Percentiles rank a stretch among this genome's conserved stretches.
Evolutionary conservation across 2,329 filamentous ascomycete genomes (phyloP).

Genomic region (Zymoseptoria brevis): DNA sequence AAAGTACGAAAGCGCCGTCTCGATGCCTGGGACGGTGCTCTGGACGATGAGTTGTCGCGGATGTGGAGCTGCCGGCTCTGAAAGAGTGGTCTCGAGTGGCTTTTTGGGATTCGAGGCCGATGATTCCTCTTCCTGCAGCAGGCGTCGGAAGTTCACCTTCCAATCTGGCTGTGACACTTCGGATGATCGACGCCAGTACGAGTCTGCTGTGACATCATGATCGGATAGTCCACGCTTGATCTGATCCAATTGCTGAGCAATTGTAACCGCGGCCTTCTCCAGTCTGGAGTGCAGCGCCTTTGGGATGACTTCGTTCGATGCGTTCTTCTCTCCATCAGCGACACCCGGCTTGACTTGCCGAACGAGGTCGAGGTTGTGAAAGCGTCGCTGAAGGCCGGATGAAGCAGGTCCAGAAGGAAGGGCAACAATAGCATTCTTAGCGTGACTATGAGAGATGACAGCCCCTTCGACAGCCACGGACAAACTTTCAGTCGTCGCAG

Average conservation of each 20-base stretch:
- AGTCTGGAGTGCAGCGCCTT: neutral
- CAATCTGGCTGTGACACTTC: neutral
- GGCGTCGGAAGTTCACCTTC: neutral
- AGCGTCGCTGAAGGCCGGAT: conserved; percentile 2
- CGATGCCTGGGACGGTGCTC: neutral
- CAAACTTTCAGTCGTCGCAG: conserved; percentile 4
- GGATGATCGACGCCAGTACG: conserved; percentile 2
- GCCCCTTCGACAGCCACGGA: neutral
- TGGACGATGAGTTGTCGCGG: neutral
- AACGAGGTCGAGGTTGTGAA: neutral
- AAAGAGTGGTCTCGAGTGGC: neutral
- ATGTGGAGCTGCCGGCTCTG: neutral
- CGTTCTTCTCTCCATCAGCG: neutral
- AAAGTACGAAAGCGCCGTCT: conserved; percentile 7
- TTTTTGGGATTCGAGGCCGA: neutral
- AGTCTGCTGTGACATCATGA: neutral
- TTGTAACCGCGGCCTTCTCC: neutral
- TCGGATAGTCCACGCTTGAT: neutral
- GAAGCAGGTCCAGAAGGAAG: neutral
- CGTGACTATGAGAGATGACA: neutral
- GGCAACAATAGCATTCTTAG: neutral
- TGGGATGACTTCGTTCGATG: neutral
- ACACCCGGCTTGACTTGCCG: neutral
- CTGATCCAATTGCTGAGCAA: neutral
- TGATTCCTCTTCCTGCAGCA: neutral